Conservation (phyloP, 495 filamentous ascomycete genomes). For the Penicillium fimorum region DNA sequence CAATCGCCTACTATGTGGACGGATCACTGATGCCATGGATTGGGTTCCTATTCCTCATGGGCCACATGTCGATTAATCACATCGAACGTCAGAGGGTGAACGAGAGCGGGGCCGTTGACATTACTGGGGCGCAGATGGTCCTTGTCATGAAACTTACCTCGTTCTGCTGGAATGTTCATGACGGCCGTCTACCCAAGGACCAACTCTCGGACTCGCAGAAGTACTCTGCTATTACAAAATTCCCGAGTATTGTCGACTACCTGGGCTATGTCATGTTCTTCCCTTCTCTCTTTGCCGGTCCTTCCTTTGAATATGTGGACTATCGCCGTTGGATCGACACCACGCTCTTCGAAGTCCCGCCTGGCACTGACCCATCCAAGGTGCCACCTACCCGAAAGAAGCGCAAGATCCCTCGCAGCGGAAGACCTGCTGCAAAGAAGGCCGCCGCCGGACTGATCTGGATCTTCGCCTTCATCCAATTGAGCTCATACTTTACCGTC, state of each 20-base stretch:
- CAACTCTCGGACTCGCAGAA: conserved; percentile 84
- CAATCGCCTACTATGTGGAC: conserved; percentile 77
- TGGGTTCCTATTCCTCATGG: conserved; percentile 91
- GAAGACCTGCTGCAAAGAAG: conserved; percentile 80
- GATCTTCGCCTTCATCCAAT: conserved; percentile 75
- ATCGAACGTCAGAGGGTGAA: conserved; percentile 72
- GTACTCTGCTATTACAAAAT: conserved; percentile 68
- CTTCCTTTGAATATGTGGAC: conserved; percentile 90
- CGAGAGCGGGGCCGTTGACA: conserved; percentile 68
- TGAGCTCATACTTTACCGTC: conserved; percentile 63
- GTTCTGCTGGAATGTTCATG: conserved; percentile 97
- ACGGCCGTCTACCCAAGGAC: conserved; percentile 74
- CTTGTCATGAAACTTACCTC: conserved; percentile 96
- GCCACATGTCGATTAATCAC: conserved; percentile 89
- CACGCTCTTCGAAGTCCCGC: conserved; percentile 86
- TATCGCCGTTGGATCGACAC: conserved; percentile 91
- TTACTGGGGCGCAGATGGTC: conserved; percentile 98
- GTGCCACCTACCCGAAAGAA: conserved; percentile 84
- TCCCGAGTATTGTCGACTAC: conserved; percentile 78
- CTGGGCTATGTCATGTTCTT: conserved; percentile 93
- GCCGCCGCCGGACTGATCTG: conserved; percentile 67
- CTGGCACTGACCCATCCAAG: conserved; percentile 72
- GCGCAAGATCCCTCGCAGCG: conserved; percentile 91
- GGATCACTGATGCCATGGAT: conserved; percentile 99
- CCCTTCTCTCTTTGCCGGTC: conserved; percentile 80